phyloP scores from a whole-genome alignment of 1,284 basidiomycete genomes.

The Heliocybe sulcata region DNA sequence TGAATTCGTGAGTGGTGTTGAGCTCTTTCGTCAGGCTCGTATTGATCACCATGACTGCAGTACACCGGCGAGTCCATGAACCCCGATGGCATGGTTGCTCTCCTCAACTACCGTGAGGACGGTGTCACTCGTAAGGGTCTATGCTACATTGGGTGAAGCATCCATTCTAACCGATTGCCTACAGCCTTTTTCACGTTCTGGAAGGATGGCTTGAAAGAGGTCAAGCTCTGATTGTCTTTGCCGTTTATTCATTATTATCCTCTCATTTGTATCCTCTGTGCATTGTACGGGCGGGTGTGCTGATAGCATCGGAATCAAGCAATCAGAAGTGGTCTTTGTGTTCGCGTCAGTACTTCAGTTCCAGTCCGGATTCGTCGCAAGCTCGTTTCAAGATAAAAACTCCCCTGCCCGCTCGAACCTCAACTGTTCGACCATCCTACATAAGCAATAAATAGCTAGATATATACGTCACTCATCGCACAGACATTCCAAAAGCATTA shows the following conservation, averaged over 20 bases:
- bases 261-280: constrained; percentile 5
- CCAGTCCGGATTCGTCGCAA: background rate
- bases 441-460: background rate
- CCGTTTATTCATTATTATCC: constrained; percentile 6
- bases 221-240: constrained; percentile 45
- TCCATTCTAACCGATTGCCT: constrained; percentile 6
- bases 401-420: no score
- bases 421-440: no score
- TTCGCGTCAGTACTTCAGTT: constrained; percentile 5
- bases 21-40: background rate
- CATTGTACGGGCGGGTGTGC: background rate
- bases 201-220: constrained; percentile 83
- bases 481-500: background rate
- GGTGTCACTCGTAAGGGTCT: constrained; percentile 68
- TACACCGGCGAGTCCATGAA: constrained; percentile 88
- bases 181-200: constrained; percentile 90
- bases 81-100: constrained; percentile 83
- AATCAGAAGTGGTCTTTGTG: constrained; percentile 15
- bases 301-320: background rate
- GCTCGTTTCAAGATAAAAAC: background rate
- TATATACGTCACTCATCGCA: background rate
- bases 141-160: background rate
- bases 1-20: constrained; percentile 62
- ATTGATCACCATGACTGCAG: constrained; percentile 27
- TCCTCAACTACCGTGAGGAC: constrained; percentile 82